Evolutionary conservation across 768 basidiomycete genomes (phyloP).

Genomic region (Kondoa subrosea): DNA sequence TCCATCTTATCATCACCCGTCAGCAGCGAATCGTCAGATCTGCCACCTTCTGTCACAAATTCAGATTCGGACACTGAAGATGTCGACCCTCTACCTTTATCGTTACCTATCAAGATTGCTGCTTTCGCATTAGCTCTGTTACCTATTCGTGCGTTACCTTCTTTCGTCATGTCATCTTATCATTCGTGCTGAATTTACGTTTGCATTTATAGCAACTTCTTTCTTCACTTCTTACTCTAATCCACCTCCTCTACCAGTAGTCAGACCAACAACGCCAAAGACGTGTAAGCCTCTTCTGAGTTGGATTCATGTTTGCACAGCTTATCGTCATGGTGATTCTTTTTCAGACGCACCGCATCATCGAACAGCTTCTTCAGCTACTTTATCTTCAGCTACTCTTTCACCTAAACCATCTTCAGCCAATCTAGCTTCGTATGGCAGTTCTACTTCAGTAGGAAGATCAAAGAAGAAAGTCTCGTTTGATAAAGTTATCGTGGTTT

Average conservation of each 20-base stretch:
- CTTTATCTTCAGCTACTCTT: background rate
- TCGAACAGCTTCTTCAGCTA: background rate
- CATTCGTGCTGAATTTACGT: background rate
- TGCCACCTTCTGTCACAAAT: background rate
- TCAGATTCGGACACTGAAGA: background rate
- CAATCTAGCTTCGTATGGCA: background rate
- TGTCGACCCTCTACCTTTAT: background rate
- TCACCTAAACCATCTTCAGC: background rate
- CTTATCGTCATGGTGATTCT: background rate
- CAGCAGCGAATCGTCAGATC: background rate
- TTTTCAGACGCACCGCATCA: constrained; percentile 4
- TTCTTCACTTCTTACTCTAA: background rate
- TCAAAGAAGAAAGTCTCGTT: background rate
- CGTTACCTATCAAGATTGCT: constrained; percentile 2
- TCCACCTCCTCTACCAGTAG: constrained; percentile 4
- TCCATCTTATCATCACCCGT: background rate
- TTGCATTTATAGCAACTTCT: background rate
- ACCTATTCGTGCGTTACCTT: constrained; percentile 1
- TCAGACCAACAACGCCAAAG: background rate
- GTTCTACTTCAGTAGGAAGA: background rate
- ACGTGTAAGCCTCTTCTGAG: background rate
- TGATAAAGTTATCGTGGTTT: background rate
- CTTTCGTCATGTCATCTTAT: background rate
- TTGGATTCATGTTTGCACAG: background rate
- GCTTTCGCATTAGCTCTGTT: constrained; percentile 3